phyloP scores from a whole-genome alignment of 202 grass and related monocot genomes.

The Brachypodium distachyon region DNA sequence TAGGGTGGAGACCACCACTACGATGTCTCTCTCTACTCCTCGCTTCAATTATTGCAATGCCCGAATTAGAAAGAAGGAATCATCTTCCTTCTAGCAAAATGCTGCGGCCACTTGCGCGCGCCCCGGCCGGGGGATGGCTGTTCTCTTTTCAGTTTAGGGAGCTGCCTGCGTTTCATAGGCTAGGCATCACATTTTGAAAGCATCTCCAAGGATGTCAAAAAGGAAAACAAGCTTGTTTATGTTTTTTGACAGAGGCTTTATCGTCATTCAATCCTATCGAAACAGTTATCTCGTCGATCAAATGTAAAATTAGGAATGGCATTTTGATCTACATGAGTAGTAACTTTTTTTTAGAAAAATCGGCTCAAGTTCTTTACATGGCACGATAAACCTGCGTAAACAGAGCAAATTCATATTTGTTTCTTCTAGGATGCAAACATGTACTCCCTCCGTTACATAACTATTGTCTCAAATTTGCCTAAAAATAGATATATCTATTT shows the following conservation, averaged over 20 bases:
- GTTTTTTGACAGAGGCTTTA: too few relatives aligned
- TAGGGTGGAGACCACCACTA: neutral
- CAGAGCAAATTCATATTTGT: too few relatives aligned
- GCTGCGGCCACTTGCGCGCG: slow-evolving; percentile 7
- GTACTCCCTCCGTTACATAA: too few relatives aligned
- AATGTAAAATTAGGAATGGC: neutral
- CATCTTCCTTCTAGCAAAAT: slow-evolving; percentile 11
- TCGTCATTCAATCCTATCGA: too few relatives aligned
- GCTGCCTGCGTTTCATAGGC: neutral
- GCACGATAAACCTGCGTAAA: neutral
- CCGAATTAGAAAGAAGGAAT: slow-evolving; percentile 80
- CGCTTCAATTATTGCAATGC: slow-evolving; percentile 47
- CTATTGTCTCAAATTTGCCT: too few relatives aligned
- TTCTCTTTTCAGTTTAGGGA: neutral
- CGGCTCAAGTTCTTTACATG: neutral
- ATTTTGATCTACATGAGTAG: too few relatives aligned
- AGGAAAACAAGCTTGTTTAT: neutral
- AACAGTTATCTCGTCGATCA: neutral
- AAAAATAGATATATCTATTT: too few relatives aligned
- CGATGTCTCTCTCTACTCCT: neutral
- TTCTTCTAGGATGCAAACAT: too few relatives aligned
- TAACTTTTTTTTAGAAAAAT: neutral
- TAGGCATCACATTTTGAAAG: slow-evolving; percentile 13
- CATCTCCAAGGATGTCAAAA: neutral
- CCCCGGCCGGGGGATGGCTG: neutral